A percentile compares a stretch with the other conserved stretches of the same genome.
phyloP scores from a whole-genome alignment of 768 basidiomycete species.

The Asterophora lycoperdoides region DNA sequence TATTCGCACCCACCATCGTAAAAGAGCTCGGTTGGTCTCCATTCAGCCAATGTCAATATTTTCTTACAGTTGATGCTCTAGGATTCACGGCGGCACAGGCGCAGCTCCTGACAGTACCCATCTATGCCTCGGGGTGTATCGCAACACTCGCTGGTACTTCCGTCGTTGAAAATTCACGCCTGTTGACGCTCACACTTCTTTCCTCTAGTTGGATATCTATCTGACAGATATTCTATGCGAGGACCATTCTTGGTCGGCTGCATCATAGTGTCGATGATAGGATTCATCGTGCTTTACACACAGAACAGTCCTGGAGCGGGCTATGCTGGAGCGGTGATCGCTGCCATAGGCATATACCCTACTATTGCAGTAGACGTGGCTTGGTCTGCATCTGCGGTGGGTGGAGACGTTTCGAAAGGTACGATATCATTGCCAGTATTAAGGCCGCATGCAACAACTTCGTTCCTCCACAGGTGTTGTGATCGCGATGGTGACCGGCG shows the following conservation, averaged over 20 bases:
- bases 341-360: slow-evolving; percentile 53
- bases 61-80: slow-evolving; percentile 2
- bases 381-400: slow-evolving; percentile 53
- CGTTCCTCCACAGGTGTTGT: slow-evolving; percentile 26
- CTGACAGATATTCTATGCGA: slow-evolving; percentile 37
- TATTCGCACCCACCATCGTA: slow-evolving; percentile 51
- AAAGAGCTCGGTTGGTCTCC: slow-evolving; percentile 31
- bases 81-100: slow-evolving; percentile 47
- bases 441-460: neutral
- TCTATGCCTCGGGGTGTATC: slow-evolving; percentile 45
- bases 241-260: slow-evolving; percentile 48
- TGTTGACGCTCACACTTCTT: neutral
- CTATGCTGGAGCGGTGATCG: slow-evolving; percentile 47
- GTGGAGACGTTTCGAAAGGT: slow-evolving; percentile 51
- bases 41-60: neutral
- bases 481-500: slow-evolving; percentile 49
- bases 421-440: slow-evolving; percentile 2
- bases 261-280: slow-evolving; percentile 41
- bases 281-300: slow-evolving; percentile 46
- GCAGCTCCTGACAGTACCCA: slow-evolving; percentile 47
- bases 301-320: slow-evolving; percentile 29
- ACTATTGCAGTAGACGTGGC: slow-evolving; percentile 44
- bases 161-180: slow-evolving; percentile 8
- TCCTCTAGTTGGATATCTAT: slow-evolving; percentile 31
- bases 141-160: slow-evolving; percentile 27